phyloP scores from a whole-genome alignment of 192 early-diverging fungal species.

The Rhizophagus sp. region DNA sequence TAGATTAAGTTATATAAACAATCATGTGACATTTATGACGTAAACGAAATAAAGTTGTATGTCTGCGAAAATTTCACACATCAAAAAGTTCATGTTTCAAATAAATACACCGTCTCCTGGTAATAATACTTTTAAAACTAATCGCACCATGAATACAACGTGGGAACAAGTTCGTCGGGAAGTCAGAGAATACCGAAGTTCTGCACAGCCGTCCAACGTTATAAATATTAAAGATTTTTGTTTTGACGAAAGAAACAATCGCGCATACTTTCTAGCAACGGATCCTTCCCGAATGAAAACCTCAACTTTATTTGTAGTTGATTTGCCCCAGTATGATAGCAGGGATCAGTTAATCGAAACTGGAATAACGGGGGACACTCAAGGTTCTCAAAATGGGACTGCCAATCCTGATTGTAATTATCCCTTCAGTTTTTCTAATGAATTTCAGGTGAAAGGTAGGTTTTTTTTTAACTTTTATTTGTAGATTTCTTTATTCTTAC shows the following conservation, averaged over 20 bases:
- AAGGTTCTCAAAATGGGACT: neutral
- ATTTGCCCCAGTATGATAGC: conserved; percentile 33
- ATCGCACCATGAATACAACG: conserved; percentile 14
- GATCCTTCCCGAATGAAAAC: conserved; percentile 43
- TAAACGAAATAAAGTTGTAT: neutral
- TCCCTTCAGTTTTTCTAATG: neutral
- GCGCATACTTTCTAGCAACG: conserved; percentile 58
- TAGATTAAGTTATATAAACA: neutral
- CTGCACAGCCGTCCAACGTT: conserved; percentile 42
- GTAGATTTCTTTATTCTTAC: neutral
- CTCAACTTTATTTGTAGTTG: conserved; percentile 45
- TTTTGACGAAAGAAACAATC: conserved; percentile 48
- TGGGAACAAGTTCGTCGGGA: conserved; percentile 63
- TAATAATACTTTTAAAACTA: neutral
- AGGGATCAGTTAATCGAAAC: neutral
- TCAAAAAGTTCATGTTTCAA: neutral
- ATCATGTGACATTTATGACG: neutral
- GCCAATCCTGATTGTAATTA: neutral
- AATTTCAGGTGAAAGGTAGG: conserved; percentile 23
- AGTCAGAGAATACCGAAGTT: conserved; percentile 54
- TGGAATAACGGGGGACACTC: neutral
- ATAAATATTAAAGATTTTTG: conserved; percentile 53
- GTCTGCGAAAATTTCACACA: neutral
- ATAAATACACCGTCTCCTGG: neutral
- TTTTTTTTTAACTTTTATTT: neutral